phyloP scores from a whole-genome alignment of 306 rosid genomes.

The Cicer yamashitae region DNA sequence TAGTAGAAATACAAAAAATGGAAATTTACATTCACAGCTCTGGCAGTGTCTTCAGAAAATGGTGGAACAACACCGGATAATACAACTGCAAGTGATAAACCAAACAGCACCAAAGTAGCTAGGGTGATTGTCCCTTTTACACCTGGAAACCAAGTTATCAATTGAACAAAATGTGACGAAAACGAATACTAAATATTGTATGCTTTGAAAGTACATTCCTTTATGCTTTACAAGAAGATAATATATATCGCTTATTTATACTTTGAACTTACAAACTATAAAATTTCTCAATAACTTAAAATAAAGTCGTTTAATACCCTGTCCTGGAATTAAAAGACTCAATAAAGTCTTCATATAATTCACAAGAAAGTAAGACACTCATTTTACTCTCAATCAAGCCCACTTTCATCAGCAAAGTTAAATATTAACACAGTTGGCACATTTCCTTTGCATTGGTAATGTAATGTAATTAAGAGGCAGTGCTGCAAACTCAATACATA shows the following conservation, averaged over 20 bases:
- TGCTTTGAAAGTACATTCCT: conserved; percentile 8
- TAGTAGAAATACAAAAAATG: conserved; percentile 19
- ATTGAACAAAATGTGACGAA: conserved; percentile 29
- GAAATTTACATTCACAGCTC: conserved; percentile 84
- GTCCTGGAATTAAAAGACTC: background rate
- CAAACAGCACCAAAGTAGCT: conserved; percentile 65
- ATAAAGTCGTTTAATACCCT: background rate
- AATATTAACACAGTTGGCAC: too few species aligned
- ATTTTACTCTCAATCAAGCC: background rate
- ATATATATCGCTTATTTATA: background rate
- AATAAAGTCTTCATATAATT: background rate
- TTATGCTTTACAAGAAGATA: conserved; percentile 22
- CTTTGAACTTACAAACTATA: conserved; percentile 27
- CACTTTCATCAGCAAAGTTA: too few species aligned
- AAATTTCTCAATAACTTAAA: background rate
- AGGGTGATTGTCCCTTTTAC: conserved; percentile 64
- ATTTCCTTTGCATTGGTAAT: too few species aligned
- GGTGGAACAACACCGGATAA: conserved; percentile 70
- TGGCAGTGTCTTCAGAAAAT: conserved; percentile 73
- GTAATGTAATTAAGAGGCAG: too few species aligned
- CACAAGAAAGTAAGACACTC: background rate
- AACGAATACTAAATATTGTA: background rate
- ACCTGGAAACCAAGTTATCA: conserved; percentile 58
- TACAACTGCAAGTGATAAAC: conserved; percentile 62
- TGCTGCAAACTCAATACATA: too few species aligned